Percentiles rank a stretch among this genome's conserved stretches.
Evolutionary conservation across 768 basidiomycete genomes (phyloP).

Genomic region (Leccinum aurantiacum): DNA sequence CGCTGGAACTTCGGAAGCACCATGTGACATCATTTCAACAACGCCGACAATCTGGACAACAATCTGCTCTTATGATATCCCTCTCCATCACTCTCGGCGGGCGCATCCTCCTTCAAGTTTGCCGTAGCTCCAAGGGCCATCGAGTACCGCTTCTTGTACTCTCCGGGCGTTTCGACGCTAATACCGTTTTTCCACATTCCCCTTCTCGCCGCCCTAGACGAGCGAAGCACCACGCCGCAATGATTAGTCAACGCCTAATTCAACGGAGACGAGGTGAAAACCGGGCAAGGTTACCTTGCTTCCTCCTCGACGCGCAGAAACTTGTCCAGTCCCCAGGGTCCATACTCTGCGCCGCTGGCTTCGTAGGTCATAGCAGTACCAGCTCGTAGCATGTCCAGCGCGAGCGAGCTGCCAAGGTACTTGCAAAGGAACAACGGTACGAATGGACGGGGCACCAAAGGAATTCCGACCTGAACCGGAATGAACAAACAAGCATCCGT

Average conservation of each 20-base stretch:
- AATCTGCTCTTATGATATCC: neutral
- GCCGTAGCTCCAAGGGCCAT: conserved; percentile 11
- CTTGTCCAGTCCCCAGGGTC: conserved; percentile 60
- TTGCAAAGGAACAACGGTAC: conserved; percentile 49
- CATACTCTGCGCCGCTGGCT: conserved; percentile 79
- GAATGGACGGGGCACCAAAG: conserved; percentile 47
- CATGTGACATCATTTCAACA: conserved; percentile 7
- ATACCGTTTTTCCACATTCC: conserved; percentile 75
- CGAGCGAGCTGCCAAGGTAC: conserved; percentile 45
- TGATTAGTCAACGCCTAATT: neutral
- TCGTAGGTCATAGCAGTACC: conserved; percentile 79
- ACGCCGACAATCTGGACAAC: conserved; percentile 6
- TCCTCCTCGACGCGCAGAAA: conserved; percentile 61
- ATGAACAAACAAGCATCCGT: neutral
- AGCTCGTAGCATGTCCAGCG: conserved; percentile 73
- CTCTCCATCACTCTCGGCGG: neutral
- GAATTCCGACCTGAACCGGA: conserved; percentile 60
- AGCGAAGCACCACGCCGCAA: neutral
- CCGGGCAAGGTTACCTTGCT: conserved; percentile 52
- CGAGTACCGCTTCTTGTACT: conserved; percentile 74
- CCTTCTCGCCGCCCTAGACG: conserved; percentile 50
- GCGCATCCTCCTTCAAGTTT: neutral
- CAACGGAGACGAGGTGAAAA: neutral
- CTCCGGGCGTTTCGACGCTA: conserved; percentile 65
- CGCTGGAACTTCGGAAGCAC: neutral